Conservation (phyloP, 148 eudicot genomes). For the Gaultheria prostrata region DNA sequence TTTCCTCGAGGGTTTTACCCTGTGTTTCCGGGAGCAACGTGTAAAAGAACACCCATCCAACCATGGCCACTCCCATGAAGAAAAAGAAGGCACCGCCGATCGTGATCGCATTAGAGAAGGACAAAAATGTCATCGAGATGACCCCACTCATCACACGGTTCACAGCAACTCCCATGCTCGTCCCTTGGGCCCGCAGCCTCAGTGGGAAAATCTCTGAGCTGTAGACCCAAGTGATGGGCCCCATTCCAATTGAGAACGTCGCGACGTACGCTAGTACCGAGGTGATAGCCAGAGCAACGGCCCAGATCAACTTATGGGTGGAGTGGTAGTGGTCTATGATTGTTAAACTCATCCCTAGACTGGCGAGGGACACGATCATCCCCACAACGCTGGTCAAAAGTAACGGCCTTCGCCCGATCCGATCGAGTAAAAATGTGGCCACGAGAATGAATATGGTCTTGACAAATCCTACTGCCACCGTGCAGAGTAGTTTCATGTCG, state of each 20-base stretch:
- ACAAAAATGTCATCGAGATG: conserved; percentile 57
- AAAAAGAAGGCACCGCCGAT: conserved; percentile 69
- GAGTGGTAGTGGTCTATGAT: neutral
- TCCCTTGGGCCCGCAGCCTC: conserved; percentile 58
- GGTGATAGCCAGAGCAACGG: neutral
- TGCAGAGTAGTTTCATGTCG: conserved; percentile 24
- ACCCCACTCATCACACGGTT: conserved; percentile 58
- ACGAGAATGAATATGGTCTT: conserved; percentile 37
- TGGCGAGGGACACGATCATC: conserved; percentile 22
- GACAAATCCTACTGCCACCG: conserved; percentile 33
- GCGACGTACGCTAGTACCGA: neutral
- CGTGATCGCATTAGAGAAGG: conserved; percentile 43
- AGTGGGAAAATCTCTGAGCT: conserved; percentile 18
- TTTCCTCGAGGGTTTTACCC: conserved; percentile 60
- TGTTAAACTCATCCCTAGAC: neutral
- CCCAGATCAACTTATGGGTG: neutral
- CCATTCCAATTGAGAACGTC: neutral
- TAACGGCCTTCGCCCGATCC: conserved; percentile 34
- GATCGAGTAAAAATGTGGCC: conserved; percentile 34
- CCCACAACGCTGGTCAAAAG: conserved; percentile 27
- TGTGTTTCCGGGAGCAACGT: conserved; percentile 64
- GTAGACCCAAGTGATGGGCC: conserved; percentile 38
- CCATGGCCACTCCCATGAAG: conserved; percentile 42
- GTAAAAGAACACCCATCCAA: conserved; percentile 57
- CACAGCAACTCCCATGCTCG: conserved; percentile 46